A percentile compares a stretch with the other conserved stretches of the same genome.
Conservation (phyloP, 2,329 filamentous ascomycete species). For the Aspergillus flavus region DNA sequence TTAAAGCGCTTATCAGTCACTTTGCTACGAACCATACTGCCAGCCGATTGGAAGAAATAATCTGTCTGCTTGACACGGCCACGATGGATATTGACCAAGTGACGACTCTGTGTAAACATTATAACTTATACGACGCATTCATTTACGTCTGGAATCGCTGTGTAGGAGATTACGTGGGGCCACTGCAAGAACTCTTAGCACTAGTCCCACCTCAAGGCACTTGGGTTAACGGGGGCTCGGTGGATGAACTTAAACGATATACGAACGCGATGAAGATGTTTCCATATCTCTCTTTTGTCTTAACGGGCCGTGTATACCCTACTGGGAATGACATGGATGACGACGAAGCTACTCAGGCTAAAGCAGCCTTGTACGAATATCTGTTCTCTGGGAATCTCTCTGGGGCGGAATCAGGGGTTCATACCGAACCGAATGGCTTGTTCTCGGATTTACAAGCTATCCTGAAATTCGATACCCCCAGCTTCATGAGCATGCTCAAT, state of each 20-base stretch:
- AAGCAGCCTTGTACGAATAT: constrained; percentile 88
- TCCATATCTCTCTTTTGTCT: constrained; percentile 86
- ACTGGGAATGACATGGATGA: constrained; percentile 76
- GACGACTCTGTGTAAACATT: constrained; percentile 85
- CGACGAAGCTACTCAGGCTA: constrained; percentile 72
- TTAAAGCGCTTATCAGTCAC: constrained; percentile 83
- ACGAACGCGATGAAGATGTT: constrained; percentile 85
- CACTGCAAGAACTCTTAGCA: constrained; percentile 77
- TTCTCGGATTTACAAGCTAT: constrained; percentile 86
- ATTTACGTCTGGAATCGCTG: constrained; percentile 97
- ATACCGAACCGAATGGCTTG: constrained; percentile 64
- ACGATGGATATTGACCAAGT: constrained; percentile 95
- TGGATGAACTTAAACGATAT: constrained; percentile 59
- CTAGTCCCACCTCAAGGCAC: constrained; percentile 33
- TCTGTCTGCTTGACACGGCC: constrained; percentile 86
- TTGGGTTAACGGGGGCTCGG: constrained; percentile 47
- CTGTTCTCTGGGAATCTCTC: constrained; percentile 76
- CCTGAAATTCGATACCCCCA: constrained; percentile 84
- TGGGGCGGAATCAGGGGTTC: constrained; percentile 13
- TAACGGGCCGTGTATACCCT: constrained; percentile 90
- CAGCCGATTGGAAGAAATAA: constrained; percentile 83
- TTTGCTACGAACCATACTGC: constrained; percentile 77
- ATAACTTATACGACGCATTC: constrained; percentile 90
- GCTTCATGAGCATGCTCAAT: constrained; percentile 92
- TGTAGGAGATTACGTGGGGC: constrained; percentile 85